Percentiles rank a stretch among this genome's conserved stretches.
phyloP scores from a whole-genome alignment of 768 basidiomycete species.

The Pleurotus giganteus region DNA sequence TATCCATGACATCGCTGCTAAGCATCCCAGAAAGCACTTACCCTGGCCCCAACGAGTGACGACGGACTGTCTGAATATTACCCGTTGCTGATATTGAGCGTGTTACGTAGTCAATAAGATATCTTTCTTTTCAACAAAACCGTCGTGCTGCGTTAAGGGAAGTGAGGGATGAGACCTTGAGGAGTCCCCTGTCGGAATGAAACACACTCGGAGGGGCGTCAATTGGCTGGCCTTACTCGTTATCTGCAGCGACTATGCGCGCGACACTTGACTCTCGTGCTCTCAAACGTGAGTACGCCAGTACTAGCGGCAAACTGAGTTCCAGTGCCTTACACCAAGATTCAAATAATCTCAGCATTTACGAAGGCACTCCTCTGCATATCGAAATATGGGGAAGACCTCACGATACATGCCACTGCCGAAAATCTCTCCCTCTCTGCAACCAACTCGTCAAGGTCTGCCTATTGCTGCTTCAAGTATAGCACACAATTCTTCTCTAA shows the following conservation, averaged over 20 bases:
- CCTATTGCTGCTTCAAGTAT: conserved; percentile 79
- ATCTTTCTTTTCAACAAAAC: too few species aligned
- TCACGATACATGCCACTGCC: conserved; percentile 62
- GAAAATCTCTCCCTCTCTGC: conserved; percentile 64
- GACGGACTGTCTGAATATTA: too few species aligned
- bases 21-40: conserved; percentile 19
- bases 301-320: too few species aligned
- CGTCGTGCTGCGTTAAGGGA: too few species aligned
- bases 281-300: conserved; percentile 43
- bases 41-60: not conserved
- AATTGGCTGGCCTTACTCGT: too few species aligned
- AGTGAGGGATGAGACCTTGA: too few species aligned
- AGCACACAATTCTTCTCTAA: conserved; percentile 66
- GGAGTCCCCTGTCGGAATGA: too few species aligned
- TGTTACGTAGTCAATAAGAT: too few species aligned
- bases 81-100: too few species aligned
- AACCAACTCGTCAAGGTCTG: conserved; percentile 79
- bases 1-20: conserved; percentile 19
- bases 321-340: too few species aligned
- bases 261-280: conserved; percentile 61
- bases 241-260: conserved; percentile 45
- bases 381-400: conserved; percentile 80
- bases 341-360: conserved; percentile 48
- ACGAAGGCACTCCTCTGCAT: conserved; percentile 74
- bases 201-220: too few species aligned